Conservation (phyloP, 1,284 basidiomycete genomes). For the Malassezia furfur region DNA sequence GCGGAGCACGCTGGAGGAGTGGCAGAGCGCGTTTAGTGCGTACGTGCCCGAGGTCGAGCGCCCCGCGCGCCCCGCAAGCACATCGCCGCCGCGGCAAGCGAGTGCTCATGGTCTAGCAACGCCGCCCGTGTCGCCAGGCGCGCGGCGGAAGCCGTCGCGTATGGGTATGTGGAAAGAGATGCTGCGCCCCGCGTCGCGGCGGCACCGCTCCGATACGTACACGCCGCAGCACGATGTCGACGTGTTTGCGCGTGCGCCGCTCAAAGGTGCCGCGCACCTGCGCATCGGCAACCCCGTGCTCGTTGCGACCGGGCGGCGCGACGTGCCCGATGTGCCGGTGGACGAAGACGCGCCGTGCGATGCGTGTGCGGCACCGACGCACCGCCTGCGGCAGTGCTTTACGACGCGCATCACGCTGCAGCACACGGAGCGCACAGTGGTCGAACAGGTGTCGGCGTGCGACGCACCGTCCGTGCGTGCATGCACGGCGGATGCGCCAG, state of each 20-base stretch:
- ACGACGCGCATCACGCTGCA: too few relatives aligned
- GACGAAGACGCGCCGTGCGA: neutral
- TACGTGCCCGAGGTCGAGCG: neutral
- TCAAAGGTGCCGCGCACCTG: too few relatives aligned
- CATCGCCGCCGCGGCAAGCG: neutral
- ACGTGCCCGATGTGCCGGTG: neutral
- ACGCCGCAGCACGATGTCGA: neutral
- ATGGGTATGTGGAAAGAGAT: neutral
- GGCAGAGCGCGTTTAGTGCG: constrained; percentile 1
- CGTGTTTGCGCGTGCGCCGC: neutral
- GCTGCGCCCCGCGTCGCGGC: neutral
- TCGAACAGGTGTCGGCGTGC: too few relatives aligned
- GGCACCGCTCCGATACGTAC: neutral
- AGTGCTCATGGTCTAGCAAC: neutral
- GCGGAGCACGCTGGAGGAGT: neutral
- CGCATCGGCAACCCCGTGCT: too few relatives aligned
- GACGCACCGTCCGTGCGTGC: too few relatives aligned
- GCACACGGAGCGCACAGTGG: too few relatives aligned
- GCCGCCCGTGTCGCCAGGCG: neutral
- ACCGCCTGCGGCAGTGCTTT: too few relatives aligned
- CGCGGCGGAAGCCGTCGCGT: constrained; percentile 5
- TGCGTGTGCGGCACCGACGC: too few relatives aligned
- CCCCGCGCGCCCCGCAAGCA: neutral
- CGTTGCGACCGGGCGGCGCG: neutral
- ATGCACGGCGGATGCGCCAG: too few relatives aligned